A percentile compares a stretch with the other conserved stretches of the same genome.
These are phyloP conservation scores for Bauhinia variegata DNA, from an alignment of 306 rosid species.

Conservation along the genomic window DNA sequence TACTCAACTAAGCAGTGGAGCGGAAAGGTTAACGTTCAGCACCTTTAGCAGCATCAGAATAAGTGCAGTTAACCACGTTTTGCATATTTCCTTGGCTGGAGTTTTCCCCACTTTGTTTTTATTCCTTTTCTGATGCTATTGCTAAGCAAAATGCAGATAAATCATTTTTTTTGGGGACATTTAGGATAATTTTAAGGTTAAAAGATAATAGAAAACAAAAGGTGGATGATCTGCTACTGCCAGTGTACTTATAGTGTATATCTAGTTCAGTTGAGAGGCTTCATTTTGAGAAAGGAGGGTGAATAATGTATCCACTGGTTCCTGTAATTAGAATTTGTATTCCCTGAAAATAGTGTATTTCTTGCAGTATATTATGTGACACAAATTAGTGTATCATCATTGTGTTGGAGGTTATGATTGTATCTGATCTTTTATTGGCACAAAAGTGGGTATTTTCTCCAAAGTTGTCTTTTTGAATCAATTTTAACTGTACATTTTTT, in stretches of 20 bases:
- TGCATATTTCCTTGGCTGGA: slow-evolving; percentile 42
- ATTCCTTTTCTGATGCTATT: slow-evolving; percentile 50
- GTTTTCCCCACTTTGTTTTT: slow-evolving; percentile 43
- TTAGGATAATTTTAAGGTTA: slow-evolving; percentile 29
- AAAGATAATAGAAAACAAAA: slow-evolving; percentile 29
- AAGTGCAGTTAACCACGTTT: slow-evolving; percentile 42
- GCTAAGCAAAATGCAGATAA: slow-evolving; percentile 37
- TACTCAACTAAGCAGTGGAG: slow-evolving; percentile 62
- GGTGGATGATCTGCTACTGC: slow-evolving; percentile 33
- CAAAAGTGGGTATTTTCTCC: no score
- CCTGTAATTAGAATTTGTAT: slow-evolving; percentile 42
- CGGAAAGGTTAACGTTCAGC: slow-evolving; percentile 47
- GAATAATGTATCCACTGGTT: slow-evolving; percentile 37
- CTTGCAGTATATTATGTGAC: slow-evolving; percentile 9
- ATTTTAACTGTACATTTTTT: neutral
- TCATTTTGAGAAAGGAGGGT: slow-evolving; percentile 35
- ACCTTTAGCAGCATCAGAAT: slow-evolving; percentile 45
- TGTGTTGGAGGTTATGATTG: slow-evolving; percentile 2
- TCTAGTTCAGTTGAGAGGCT: slow-evolving; percentile 35
- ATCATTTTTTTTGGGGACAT: slow-evolving; percentile 20
- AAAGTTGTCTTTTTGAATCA: neutral
- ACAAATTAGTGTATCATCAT: slow-evolving; percentile 6
- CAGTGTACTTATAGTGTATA: slow-evolving; percentile 39
- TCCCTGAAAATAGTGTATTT: slow-evolving; percentile 35
- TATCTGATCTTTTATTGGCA: neutral